These are phyloP conservation scores for Paecilomyces sp. DNA, from an alignment of 2,329 filamentous ascomycete species.

Conservation along the genomic window DNA sequence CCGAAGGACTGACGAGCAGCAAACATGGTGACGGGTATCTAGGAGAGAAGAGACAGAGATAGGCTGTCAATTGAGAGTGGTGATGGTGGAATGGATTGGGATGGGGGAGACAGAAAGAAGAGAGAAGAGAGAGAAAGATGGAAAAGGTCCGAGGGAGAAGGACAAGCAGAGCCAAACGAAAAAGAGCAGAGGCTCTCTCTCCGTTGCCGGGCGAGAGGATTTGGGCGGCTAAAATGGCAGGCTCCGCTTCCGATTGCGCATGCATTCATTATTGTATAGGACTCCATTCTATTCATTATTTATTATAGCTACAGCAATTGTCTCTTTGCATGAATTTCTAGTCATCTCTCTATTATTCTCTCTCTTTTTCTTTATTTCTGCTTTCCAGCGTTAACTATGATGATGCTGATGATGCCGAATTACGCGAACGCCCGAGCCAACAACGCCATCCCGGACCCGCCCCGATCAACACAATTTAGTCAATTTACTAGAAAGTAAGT, in stretches of 20 bases:
- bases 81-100: constrained; percentile 1
- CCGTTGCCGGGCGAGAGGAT: not conserved
- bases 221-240: constrained; percentile 9
- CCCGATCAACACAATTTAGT: no score
- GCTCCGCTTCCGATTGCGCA: constrained; percentile 14
- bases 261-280: no score
- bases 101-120: constrained; percentile 7
- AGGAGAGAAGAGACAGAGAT: constrained; percentile 1
- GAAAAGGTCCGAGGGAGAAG: constrained; percentile 7
- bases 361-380: no score
- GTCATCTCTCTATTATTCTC: no score
- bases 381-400: no score
- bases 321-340: not conserved
- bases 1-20: constrained; percentile 52
- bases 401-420: no score
- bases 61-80: constrained; percentile 3
- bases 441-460: no score
- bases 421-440: no score
- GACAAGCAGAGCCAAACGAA: not conserved
- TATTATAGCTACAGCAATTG: not conserved
- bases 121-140: constrained; percentile 13
- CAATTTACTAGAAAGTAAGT: no score
- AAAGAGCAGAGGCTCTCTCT: not conserved
- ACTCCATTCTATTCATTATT: no score
- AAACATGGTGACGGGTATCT: constrained; percentile 57